Percentiles rank a stretch among this genome's conserved stretches.
Evolutionary conservation across 768 basidiomycete species (phyloP).

Genomic region (Tricholoma flavovirens): DNA sequence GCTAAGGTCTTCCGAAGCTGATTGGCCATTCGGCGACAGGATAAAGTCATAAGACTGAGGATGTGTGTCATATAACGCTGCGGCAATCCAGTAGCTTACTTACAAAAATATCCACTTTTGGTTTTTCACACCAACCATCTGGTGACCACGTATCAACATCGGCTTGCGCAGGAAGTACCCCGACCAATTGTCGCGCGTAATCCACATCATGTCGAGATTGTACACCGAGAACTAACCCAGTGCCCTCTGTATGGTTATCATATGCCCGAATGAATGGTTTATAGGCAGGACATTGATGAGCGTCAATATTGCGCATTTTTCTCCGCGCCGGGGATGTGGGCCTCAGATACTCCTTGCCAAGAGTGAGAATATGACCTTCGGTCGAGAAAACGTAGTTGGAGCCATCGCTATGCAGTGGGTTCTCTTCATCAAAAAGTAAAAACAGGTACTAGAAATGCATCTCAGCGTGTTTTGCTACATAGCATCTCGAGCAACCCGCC

Average conservation of each 20-base stretch:
- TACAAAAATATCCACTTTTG: slow-evolving; percentile 64
- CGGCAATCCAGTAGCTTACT: slow-evolving; percentile 20
- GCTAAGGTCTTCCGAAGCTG: slow-evolving; percentile 59
- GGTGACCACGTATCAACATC: slow-evolving; percentile 60
- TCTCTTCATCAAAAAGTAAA: slow-evolving; percentile 85
- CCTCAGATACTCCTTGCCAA: slow-evolving; percentile 50
- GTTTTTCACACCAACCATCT: slow-evolving; percentile 72
- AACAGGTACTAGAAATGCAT: slow-evolving; percentile 68
- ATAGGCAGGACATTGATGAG: slow-evolving; percentile 73
- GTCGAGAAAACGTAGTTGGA: slow-evolving; percentile 92
- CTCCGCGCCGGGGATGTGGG: slow-evolving; percentile 54
- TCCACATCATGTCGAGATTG: slow-evolving; percentile 71
- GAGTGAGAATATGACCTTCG: slow-evolving; percentile 83
- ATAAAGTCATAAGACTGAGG: slow-evolving; percentile 77
- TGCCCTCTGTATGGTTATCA: slow-evolving; percentile 24
- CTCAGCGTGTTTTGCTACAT: background rate
- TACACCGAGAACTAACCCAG: slow-evolving; percentile 62
- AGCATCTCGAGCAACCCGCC: slow-evolving; percentile 32
- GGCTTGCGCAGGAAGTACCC: slow-evolving; percentile 38
- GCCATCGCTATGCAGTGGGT: slow-evolving; percentile 65
- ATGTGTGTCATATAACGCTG: slow-evolving; percentile 3
- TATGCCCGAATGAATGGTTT: slow-evolving; percentile 33
- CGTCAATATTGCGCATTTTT: slow-evolving; percentile 56
- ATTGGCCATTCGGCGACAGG: slow-evolving; percentile 53
- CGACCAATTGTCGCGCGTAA: slow-evolving; percentile 71